phyloP scores from a whole-genome alignment of 2,329 filamentous ascomycete genomes.

The Cryphonectria nitschkei region DNA sequence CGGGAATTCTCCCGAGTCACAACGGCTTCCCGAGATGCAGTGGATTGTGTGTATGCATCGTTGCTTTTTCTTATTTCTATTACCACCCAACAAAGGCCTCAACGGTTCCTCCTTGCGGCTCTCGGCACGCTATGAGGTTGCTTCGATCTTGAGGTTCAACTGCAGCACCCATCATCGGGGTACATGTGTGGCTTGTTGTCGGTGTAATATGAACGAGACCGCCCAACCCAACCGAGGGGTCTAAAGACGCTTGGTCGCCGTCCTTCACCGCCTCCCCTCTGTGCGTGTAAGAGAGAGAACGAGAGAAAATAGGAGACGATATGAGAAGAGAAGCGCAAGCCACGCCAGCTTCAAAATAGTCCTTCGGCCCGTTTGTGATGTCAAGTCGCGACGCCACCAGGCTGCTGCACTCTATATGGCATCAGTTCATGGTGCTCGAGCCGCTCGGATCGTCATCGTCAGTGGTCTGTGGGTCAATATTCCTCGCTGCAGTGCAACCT shows the following conservation, averaged over 20 bases:
- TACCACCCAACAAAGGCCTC: neutral
- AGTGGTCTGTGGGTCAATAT: neutral
- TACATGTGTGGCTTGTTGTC: neutral
- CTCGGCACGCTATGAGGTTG: conserved; percentile 20
- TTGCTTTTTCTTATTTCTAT: neutral
- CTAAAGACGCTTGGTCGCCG: neutral
- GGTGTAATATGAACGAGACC: neutral
- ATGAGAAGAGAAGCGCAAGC: too few relatives aligned
- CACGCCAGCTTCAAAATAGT: too few relatives aligned
- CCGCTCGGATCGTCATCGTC: neutral
- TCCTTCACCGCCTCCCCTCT: neutral
- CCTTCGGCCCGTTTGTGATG: neutral
- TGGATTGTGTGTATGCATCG: neutral
- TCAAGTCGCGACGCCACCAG: neutral
- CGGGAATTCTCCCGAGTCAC: neutral
- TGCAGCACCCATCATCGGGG: neutral
- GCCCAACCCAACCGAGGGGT: neutral
- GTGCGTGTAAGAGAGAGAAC: too few relatives aligned
- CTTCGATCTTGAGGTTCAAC: conserved; percentile 22
- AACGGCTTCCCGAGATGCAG: neutral
- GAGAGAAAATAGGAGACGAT: too few relatives aligned
- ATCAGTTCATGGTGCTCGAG: neutral
- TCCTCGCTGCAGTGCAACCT: conserved; percentile 1
- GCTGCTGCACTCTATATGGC: neutral
- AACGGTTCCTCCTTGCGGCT: neutral